Conservation (phyloP, 805 yeast genomes). For the Suhomyces sp. region DNA sequence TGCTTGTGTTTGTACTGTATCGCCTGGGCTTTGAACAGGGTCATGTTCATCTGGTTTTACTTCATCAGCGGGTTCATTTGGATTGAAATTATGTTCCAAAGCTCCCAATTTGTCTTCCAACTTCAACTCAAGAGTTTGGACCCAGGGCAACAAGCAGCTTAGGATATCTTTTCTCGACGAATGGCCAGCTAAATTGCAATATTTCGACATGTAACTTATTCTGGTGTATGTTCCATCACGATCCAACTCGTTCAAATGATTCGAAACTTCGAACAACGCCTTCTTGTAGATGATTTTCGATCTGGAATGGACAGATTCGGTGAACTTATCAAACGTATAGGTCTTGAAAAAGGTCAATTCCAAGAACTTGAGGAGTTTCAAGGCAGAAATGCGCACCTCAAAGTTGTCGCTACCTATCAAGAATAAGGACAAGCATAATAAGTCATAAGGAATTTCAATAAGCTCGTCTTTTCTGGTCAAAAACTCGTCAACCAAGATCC, state of each 20-base stretch:
- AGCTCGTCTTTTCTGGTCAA: conserved; percentile 43
- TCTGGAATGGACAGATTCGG: conserved; percentile 68
- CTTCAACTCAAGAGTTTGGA: conserved; percentile 73
- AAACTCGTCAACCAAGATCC: conserved; percentile 65
- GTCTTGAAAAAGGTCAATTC: conserved; percentile 51
- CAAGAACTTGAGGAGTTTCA: conserved; percentile 61
- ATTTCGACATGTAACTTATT: conserved; percentile 69
- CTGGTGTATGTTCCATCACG: conserved; percentile 59
- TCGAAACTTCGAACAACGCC: conserved; percentile 76
- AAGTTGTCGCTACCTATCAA: conserved; percentile 72
- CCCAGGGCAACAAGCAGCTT: conserved; percentile 86
- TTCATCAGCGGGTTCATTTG: background rate
- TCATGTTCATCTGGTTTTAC: background rate
- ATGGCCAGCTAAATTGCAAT: conserved; percentile 55
- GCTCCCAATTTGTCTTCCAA: background rate
- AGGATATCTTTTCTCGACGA: conserved; percentile 73
- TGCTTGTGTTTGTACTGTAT: background rate
- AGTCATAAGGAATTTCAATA: conserved; percentile 54
- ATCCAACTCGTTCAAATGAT: conserved; percentile 55
- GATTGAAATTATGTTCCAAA: background rate
- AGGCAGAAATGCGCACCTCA: conserved; percentile 69
- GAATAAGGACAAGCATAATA: conserved; percentile 71
- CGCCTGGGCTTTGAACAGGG: too few relatives aligned
- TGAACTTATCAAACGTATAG: conserved; percentile 49
- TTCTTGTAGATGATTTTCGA: conserved; percentile 84